Evolutionary conservation across 768 basidiomycete species (phyloP), one percentile per base, ranked within the genome.

Genomic region (Auricularia heimuer): DNA sequence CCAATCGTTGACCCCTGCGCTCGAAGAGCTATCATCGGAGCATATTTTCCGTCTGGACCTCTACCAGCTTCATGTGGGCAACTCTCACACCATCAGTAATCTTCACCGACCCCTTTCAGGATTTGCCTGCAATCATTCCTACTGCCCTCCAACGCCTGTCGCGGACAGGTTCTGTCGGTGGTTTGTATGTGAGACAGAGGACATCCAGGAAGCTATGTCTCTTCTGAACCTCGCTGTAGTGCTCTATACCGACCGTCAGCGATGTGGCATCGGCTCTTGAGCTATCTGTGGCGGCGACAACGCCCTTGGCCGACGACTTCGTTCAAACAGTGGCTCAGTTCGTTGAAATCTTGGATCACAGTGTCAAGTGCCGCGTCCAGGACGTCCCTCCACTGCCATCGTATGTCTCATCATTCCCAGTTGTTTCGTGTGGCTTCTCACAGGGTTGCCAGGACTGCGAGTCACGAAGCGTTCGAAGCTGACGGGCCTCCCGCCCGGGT

Each of bases 331-430:
- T 62, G 3, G 12, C 24, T 21, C 11, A 21, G 2, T 18, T 47
- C 62, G 12, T 61, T 12, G 33, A 67, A 2, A 34, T 61, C 11
- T 73, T 96, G 36, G 83, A 86, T 66, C 74, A 74, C 65, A 92
- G 90, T 66, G 89, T 94, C 2, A 80, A 78, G 74, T 76, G 87
- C 39, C 82, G 83, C 3, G 87, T 94, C 12, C 79, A 77, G 45
- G 78, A 90, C 71, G 89, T 96, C 37, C 91, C 92, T 14, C 72
- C 72, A 51, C 70, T 71, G 64, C 62, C 63, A 36, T 62, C 71
- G 80, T 81, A 68, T 63, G 76, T 73, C 14, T 11, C 24, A 8
- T 54, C 56, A 18, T 35, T 10, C 12, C 56, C 29, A 6, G 6
- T 16, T 1, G 16, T 51, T 18, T 8, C 6, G 11, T 51, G 47